Percentiles rank a stretch among this genome's conserved stretches.
Conservation (phyloP, 148 eudicot species). For the Chenopodium quinoa region DNA sequence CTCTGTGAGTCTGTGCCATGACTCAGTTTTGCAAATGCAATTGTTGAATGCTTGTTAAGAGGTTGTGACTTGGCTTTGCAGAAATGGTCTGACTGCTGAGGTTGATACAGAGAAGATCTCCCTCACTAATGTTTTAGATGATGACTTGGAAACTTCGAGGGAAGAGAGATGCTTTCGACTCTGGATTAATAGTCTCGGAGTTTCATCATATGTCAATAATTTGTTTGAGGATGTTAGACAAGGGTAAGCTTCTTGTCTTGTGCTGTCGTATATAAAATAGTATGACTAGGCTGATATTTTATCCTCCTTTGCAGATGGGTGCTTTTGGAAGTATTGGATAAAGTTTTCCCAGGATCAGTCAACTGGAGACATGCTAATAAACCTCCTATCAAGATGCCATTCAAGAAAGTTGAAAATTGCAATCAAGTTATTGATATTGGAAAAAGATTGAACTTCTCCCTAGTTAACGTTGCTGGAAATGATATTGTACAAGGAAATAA, state of each 20-base stretch:
- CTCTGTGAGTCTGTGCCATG: not conserved
- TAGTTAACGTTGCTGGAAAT: conserved; percentile 78
- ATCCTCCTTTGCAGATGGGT: conserved; percentile 51
- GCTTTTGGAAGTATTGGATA: conserved; percentile 72
- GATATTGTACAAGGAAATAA: conserved; percentile 84
- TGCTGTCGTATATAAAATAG: not conserved
- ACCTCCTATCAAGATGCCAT: conserved; percentile 88
- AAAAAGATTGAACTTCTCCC: conserved; percentile 67
- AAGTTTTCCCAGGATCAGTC: conserved; percentile 71
- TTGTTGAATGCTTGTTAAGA: not conserved
- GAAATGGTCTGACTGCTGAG: conserved; percentile 63
- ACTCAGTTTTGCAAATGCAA: not conserved
- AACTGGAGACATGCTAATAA: conserved; percentile 71
- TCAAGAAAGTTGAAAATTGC: conserved; percentile 83
- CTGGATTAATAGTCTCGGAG: conserved; percentile 94
- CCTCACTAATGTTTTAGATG: conserved; percentile 65
- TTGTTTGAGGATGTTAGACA: conserved; percentile 78
- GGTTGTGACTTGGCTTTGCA: conserved; percentile 29
- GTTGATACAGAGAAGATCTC: conserved; percentile 53
- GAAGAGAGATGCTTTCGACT: conserved; percentile 92
- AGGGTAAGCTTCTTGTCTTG: conserved; percentile 48
- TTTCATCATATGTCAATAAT: conserved; percentile 70
- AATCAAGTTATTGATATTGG: conserved; percentile 77
- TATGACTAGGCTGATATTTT: conserved; percentile 8
- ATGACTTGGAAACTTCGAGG: conserved; percentile 71